phyloP scores from a whole-genome alignment of 1,139 yeast species.

The Blastobotrys illinoisensis region DNA sequence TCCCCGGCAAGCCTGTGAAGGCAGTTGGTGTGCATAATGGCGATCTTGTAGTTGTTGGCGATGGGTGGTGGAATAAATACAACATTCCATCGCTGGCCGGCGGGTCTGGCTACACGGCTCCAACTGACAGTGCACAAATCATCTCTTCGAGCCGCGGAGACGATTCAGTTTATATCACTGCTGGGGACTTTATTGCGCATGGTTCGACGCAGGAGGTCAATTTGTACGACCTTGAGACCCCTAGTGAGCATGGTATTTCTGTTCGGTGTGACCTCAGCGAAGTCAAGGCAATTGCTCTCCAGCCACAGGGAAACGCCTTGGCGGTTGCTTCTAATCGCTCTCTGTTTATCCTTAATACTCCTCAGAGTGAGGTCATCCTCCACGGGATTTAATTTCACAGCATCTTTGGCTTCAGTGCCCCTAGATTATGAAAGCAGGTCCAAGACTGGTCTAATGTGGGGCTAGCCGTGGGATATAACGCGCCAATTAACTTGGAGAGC shows the following conservation, averaged over 20 bases:
- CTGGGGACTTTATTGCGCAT: background rate
- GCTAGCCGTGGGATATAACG: background rate
- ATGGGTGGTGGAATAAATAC: conserved; percentile 35
- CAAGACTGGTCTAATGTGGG: background rate
- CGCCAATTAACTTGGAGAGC: conserved; percentile 40
- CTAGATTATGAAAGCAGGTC: too few species aligned
- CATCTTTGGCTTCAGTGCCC: too few species aligned
- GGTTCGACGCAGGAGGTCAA: background rate
- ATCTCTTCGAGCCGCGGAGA: background rate
- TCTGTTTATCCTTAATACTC: background rate
- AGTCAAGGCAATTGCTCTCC: background rate
- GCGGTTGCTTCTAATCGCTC: background rate
- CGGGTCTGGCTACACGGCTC: conserved; percentile 27
- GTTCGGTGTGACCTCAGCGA: background rate
- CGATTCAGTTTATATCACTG: background rate
- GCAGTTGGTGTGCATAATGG: conserved; percentile 28
- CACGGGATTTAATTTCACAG: background rate
- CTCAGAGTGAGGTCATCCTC: background rate
- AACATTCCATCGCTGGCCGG: conserved; percentile 21
- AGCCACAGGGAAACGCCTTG: background rate
- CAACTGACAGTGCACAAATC: conserved; percentile 11
- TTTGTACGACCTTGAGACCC: background rate
- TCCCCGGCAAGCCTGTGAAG: conserved; percentile 26
- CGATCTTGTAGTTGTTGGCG: conserved; percentile 31
- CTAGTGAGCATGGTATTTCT: background rate